Evolutionary conservation across 73 alveolate genomes (phyloP).

Genomic region (Stentor roeselii): DNA sequence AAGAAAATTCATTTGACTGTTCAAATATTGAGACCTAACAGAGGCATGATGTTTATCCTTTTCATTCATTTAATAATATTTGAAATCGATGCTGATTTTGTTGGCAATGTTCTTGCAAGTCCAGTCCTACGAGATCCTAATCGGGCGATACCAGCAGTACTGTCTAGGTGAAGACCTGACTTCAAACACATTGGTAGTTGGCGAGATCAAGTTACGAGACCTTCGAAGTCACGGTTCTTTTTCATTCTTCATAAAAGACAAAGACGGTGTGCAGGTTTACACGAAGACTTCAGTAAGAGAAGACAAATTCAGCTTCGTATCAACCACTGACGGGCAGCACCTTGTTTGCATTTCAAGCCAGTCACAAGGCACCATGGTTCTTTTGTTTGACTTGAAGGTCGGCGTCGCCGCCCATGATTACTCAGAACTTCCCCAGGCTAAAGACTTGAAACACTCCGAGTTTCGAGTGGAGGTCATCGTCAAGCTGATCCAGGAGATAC

Average conservation of each 20-base stretch:
- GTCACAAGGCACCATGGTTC: neutral
- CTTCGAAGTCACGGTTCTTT: neutral
- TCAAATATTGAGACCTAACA: too few relatives aligned
- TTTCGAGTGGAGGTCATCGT: neutral
- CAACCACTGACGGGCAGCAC: neutral
- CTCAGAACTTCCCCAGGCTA: neutral
- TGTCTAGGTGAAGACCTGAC: neutral
- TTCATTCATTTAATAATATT: too few relatives aligned
- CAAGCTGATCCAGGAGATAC: neutral
- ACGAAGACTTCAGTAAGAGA: neutral
- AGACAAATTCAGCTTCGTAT: neutral
- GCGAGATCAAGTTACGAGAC: neutral
- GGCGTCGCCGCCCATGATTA: neutral
- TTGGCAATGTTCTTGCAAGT: neutral
- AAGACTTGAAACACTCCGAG: neutral
- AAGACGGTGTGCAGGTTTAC: neutral
- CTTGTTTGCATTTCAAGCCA: neutral
- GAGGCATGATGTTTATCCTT: too few relatives aligned
- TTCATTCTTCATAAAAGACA: neutral
- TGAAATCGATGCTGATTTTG: too few relatives aligned
- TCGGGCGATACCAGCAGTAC: neutral
- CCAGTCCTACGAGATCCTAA: neutral
- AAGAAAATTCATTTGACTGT: too few relatives aligned
- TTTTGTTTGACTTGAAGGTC: too few relatives aligned
- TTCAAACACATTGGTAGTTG: neutral